These are phyloP conservation scores for Triticum monococcum DNA, from an alignment of 176 grass and related monocot genomes.

Conservation along the genomic window DNA sequence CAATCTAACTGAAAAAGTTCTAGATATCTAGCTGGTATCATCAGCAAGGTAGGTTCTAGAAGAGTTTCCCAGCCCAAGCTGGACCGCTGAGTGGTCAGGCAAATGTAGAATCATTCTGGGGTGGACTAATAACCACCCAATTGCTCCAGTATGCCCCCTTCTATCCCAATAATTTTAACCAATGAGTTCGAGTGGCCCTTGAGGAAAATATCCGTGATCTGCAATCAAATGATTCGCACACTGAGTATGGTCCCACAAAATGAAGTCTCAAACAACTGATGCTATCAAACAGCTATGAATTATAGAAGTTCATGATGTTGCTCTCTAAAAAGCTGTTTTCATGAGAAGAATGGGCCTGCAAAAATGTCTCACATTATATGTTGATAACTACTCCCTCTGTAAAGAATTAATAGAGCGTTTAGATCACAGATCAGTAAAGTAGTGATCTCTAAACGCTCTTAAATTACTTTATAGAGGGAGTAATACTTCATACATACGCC, in stretches of 20 bases:
- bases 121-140: constrained; percentile 24
- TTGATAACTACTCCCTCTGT: too few relatives aligned
- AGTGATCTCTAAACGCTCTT: too few relatives aligned
- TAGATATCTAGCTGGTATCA: not conserved
- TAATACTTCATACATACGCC: not conserved
- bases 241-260: not conserved
- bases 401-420: too few relatives aligned
- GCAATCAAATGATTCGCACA: constrained; percentile 21
- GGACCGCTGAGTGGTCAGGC: not conserved
- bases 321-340: not conserved
- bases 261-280: not conserved
- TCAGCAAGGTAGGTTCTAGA: not conserved
- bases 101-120: constrained; percentile 6
- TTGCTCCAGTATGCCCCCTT: constrained; percentile 53
- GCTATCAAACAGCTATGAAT: not conserved
- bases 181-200: constrained; percentile 69
- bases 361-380: not conserved
- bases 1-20: not conserved
- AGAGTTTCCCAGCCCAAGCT: not conserved
- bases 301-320: not conserved
- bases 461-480: too few relatives aligned
- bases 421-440: too few relatives aligned
- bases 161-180: constrained; percentile 62
- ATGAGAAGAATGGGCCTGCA: not conserved
- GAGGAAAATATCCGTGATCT: constrained; percentile 79